Conservation (phyloP, 2,329 filamentous ascomycete genomes). For the Rhynchosporium agropyri region DNA sequence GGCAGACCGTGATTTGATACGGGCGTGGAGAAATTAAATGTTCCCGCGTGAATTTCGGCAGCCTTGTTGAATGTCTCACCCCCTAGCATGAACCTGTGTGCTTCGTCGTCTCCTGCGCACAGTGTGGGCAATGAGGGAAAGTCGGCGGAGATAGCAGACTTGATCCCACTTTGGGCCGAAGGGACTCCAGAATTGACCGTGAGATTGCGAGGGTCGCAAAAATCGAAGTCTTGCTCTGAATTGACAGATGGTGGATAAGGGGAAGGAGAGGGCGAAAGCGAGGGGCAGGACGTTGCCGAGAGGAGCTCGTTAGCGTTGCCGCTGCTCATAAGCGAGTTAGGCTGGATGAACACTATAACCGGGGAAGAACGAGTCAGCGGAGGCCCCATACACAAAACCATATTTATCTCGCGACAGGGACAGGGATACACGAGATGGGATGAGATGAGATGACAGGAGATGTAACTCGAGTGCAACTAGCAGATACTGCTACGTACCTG, state of each 20-base stretch:
- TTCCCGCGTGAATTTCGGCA: conserved; percentile 47
- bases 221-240: conserved; percentile 73
- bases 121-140: conserved; percentile 67
- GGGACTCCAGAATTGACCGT: conserved; percentile 63
- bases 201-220: conserved; percentile 89
- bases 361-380: conserved; percentile 25
- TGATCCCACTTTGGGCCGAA: conserved; percentile 45
- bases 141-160: conserved; percentile 52
- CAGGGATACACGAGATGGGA: background rate
- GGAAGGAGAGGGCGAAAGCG: conserved; percentile 83
- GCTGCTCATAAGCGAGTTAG: conserved; percentile 65
- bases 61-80: conserved; percentile 54
- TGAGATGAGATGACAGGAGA: background rate
- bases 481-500: conserved; percentile 65
- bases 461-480: background rate
- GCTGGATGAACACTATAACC: conserved; percentile 64
- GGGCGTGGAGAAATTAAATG: conserved; percentile 55
- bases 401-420: conserved; percentile 12
- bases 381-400: conserved; percentile 14
- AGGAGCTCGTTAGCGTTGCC: conserved; percentile 67
- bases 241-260: conserved; percentile 71
- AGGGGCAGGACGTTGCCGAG: conserved; percentile 75
- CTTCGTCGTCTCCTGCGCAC: conserved; percentile 65
- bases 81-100: conserved; percentile 52
- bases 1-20: conserved; percentile 63